Base-by-base conservation (phyloP, 805 yeast species). In the Candida ulmi region DNA sequence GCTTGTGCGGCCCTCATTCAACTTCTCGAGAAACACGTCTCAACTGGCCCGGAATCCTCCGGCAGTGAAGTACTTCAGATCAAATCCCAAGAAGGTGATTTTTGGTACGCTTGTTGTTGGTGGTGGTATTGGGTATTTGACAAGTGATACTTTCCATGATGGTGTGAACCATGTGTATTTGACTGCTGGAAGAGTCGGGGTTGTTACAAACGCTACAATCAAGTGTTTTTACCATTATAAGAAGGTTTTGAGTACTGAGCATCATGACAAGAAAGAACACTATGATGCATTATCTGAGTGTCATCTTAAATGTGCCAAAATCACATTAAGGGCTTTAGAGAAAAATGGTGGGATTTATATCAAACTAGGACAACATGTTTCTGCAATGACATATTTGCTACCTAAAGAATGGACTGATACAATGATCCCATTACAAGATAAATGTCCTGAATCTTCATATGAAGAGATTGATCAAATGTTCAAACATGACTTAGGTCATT, bases 331-430 rank as follows among this genome's bases (percentile, higher is more conserved):
- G 32, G 96, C 97, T 0, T 63, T 93, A 27, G 88, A 86, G 55
- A 68, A 67, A 24, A 93, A 93, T 55, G 97, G 96, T 15, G 99
- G 99, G 1, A 72, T 93, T 8, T 93, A 82, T 60, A 93, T 93
- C 60, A 93, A 93, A 60, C 66, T 93, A 33, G 99, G 99, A 11
- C 99, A 93, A 59, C 99, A 93, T 57, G 67, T 93, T 11, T 76
- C 90, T 30, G 98, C 98, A 0, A 72, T 93, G 75, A 86, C 96
- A 1, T 93, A 93, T 61, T 65, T 93, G 25, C 66, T 93, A 36
- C 99, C 99, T 0, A 68, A 66, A 5, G 96, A 93, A 62, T 93
- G 99, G 99, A 91, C 98, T 1, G 78, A 78, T 13, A 81, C 98
- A 0, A 93, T 93, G 96, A 71, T 82, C 26, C 95, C 96, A 2